Conservation (phyloP, 371 early-diverging fungal species). For the Circinella minor region DNA sequence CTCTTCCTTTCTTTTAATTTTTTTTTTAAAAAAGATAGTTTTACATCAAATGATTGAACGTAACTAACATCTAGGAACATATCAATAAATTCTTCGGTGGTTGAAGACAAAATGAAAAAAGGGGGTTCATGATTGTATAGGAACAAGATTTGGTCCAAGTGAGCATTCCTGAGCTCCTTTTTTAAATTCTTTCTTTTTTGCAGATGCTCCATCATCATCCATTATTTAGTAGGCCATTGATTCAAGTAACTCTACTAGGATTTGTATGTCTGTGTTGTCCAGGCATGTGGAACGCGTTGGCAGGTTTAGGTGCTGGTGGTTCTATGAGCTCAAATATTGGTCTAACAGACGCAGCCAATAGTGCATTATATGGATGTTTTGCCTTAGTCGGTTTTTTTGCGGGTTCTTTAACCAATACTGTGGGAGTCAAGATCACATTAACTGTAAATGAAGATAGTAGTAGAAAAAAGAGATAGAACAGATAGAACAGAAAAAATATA, state of each 20-base stretch:
- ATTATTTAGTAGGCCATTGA: slow-evolving; percentile 33
- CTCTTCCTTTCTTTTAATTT: too few species aligned
- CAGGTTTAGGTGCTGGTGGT: slow-evolving; percentile 59
- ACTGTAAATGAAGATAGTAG: slow-evolving; percentile 24
- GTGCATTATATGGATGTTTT: slow-evolving; percentile 71
- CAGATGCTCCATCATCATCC: not conserved
- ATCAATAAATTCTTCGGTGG: not conserved
- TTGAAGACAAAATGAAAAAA: not conserved
- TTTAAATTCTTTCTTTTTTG: not conserved
- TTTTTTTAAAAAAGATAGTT: too few species aligned
- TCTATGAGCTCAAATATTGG: slow-evolving; percentile 57
- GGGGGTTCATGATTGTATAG: not conserved
- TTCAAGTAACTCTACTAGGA: slow-evolving; percentile 73
- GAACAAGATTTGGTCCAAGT: too few species aligned
- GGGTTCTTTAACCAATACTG: slow-evolving; percentile 62
- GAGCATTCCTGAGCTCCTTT: not conserved
- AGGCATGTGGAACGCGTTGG: slow-evolving; percentile 70
- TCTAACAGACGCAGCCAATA: slow-evolving; percentile 69
- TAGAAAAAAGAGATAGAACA: not conserved
- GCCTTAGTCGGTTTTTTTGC: slow-evolving; percentile 72
- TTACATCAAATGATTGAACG: too few species aligned
- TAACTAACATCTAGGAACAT: too few species aligned
- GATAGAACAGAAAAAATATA: not conserved
- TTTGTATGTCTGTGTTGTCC: slow-evolving; percentile 80
- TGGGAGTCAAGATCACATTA: slow-evolving; percentile 58